Evolutionary conservation across 805 yeast genomes (phyloP).

Genomic region (Wickerhamomyces strasburgensis): DNA sequence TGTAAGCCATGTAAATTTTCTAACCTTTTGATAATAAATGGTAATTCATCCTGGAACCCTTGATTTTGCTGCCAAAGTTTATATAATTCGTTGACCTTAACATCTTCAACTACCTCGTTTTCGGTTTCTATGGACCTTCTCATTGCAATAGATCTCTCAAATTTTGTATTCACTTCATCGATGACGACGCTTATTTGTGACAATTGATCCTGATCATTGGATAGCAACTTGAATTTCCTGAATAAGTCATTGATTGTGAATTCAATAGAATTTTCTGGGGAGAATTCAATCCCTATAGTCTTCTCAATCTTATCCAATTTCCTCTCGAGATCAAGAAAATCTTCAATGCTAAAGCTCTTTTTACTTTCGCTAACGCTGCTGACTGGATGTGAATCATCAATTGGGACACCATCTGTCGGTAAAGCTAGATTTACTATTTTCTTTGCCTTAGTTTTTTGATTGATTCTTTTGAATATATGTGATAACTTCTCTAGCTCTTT

Average conservation of each 20-base stretch:
- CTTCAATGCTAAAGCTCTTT: neutral
- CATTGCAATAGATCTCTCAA: constrained; percentile 24
- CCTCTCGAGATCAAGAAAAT: constrained; percentile 8
- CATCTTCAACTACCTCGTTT: constrained; percentile 19
- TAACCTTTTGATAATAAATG: constrained; percentile 24
- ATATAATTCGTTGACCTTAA: constrained; percentile 24
- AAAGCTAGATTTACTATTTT: constrained; percentile 3
- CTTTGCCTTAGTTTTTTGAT: constrained; percentile 9
- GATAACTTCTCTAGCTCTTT: constrained; percentile 22
- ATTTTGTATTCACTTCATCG: constrained; percentile 23
- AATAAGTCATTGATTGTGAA: constrained; percentile 27
- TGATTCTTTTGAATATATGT: constrained; percentile 14
- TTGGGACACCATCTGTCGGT: neutral
- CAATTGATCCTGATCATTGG: constrained; percentile 23
- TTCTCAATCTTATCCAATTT: constrained; percentile 15
- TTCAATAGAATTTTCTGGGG: constrained; percentile 17
- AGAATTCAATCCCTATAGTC: constrained; percentile 14
- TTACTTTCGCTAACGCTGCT: too few relatives aligned
- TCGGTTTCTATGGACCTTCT: constrained; percentile 19
- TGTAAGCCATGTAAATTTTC: constrained; percentile 24
- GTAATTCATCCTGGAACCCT: constrained; percentile 21
- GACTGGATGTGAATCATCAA: too few relatives aligned
- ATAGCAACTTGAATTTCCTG: constrained; percentile 25
- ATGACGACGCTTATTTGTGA: constrained; percentile 18
- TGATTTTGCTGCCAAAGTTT: constrained; percentile 15